phyloP scores from a whole-genome alignment of 2,329 filamentous ascomycete species.

The Fusarium oligoseptatum region DNA sequence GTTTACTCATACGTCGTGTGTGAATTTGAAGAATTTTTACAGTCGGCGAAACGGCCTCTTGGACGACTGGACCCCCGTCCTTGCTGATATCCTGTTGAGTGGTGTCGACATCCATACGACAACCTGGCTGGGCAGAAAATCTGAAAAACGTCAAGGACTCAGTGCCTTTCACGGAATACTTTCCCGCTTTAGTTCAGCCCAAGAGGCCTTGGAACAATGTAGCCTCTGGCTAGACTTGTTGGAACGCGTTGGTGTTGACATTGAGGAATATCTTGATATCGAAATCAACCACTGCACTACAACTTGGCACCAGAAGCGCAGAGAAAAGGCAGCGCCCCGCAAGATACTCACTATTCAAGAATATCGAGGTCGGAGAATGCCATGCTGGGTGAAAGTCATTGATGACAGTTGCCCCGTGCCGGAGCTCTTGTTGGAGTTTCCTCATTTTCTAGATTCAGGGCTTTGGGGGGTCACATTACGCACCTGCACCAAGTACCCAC shows the following conservation, averaged over 20 bases:
- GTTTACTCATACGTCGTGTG: neutral
- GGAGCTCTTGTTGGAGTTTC: neutral
- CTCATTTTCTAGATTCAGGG: neutral
- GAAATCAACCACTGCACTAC: slow-evolving; percentile 1
- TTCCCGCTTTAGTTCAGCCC: neutral
- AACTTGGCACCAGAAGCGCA: neutral
- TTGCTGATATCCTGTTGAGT: neutral
- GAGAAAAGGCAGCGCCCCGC: too few species aligned
- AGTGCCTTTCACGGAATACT: neutral
- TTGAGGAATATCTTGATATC: slow-evolving; percentile 5
- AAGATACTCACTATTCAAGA: neutral
- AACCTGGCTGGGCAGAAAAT: neutral
- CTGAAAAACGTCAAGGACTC: neutral
- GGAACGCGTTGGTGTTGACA: slow-evolving; percentile 1
- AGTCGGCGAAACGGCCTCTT: neutral
- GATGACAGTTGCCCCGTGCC: neutral
- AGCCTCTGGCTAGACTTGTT: slow-evolving; percentile 1
- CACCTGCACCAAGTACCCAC: too few species aligned
- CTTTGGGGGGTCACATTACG: too few species aligned
- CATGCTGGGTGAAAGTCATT: neutral
- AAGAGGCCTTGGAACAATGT: neutral
- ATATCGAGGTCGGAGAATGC: neutral
- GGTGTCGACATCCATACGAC: neutral
- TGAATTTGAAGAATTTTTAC: neutral
- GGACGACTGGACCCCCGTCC: neutral